phyloP scores from a whole-genome alignment of 306 rosid genomes.

The Prunus fruticosa region DNA sequence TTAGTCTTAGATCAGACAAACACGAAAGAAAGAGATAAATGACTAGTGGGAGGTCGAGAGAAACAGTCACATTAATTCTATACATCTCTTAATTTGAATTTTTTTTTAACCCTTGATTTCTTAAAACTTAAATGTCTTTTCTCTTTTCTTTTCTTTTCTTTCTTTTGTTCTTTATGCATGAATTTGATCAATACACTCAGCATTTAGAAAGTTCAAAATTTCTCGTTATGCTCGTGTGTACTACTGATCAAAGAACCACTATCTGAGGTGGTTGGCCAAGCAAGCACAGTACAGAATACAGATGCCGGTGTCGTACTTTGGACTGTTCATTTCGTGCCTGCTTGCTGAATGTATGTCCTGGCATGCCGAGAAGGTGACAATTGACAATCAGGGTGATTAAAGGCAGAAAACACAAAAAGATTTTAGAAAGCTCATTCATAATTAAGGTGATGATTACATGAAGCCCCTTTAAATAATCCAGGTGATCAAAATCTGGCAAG shows the following conservation, averaged over 20 bases:
- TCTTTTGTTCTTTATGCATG: neutral
- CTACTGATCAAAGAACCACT: no score
- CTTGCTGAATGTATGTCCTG: no score
- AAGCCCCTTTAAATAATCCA: slow-evolving; percentile 19
- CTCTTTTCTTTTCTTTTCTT: no score
- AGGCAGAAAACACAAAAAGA: neutral
- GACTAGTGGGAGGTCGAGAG: neutral
- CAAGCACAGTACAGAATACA: no score
- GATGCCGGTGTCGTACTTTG: no score
- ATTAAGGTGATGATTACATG: slow-evolving; percentile 20
- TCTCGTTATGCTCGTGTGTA: neutral
- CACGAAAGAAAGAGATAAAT: neutral
- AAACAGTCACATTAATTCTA: neutral
- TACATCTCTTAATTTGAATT: neutral
- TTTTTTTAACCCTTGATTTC: neutral
- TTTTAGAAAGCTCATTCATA: neutral
- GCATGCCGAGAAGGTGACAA: no score
- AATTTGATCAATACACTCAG: neutral
- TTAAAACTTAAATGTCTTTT: neutral
- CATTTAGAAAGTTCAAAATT: neutral
- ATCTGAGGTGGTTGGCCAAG: no score
- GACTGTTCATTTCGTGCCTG: no score
- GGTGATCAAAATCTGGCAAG: slow-evolving; percentile 29
- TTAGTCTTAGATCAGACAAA: neutral
- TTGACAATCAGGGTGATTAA: neutral